These are phyloP conservation scores for Trichoderma cornu-damae DNA, from an alignment of 2,329 filamentous ascomycete species.

Conservation along the genomic window DNA sequence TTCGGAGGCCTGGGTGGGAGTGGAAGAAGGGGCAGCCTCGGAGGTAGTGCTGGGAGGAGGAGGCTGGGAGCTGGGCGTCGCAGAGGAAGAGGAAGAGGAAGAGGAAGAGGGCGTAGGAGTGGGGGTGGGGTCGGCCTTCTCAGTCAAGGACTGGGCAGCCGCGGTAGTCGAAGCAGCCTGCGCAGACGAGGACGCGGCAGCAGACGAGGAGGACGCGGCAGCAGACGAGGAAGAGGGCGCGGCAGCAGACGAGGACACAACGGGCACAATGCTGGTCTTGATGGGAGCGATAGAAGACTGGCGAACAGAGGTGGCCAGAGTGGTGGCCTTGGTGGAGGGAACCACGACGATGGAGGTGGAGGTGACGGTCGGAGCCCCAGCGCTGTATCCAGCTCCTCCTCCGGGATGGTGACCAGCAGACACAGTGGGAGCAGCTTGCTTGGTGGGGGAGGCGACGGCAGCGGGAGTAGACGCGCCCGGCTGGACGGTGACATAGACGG, in stretches of 20 bases:
- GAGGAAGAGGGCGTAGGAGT: constrained; percentile 5
- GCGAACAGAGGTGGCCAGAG: constrained; percentile 26
- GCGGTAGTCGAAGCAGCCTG: constrained; percentile 17
- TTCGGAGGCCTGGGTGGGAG: constrained; percentile 10
- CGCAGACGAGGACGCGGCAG: constrained; percentile 2
- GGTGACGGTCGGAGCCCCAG: neutral
- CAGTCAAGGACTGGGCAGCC: neutral
- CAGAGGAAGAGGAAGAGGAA: constrained; percentile 12
- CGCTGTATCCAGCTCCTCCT: neutral
- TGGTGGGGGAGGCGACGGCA: constrained; percentile 8
- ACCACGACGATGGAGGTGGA: constrained; percentile 4
- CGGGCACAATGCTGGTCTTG: constrained; percentile 5
- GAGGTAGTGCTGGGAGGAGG: constrained; percentile 14
- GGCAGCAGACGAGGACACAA: neutral
- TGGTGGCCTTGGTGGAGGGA: constrained; percentile 21
- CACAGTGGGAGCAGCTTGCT: constrained; percentile 6
- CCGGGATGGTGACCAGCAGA: too few relatives aligned
- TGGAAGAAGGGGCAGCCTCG: constrained; percentile 1
- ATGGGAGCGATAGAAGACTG: constrained; percentile 19
- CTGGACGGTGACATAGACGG: constrained; percentile 35
- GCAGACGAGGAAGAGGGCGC: neutral
- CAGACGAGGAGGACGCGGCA: neutral
- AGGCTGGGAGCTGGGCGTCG: constrained; percentile 9
- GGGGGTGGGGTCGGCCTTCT: neutral
- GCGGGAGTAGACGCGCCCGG: constrained; percentile 13